Percentiles rank a stretch among this genome's conserved stretches.
Conservation (phyloP, 768 basidiomycete genomes). For the Mycena vitilis region DNA sequence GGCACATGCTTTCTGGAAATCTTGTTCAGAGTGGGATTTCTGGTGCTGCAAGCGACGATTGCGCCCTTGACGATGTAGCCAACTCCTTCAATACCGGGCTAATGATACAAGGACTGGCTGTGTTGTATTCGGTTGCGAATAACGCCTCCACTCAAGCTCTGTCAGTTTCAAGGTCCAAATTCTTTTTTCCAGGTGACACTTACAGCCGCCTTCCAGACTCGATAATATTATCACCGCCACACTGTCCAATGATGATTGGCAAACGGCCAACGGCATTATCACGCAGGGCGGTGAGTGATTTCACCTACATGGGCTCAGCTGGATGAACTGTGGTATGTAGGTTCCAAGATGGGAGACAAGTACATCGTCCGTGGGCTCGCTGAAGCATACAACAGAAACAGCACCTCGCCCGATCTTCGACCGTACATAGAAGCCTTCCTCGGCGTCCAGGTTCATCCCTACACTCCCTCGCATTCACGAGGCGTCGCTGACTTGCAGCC, state of each 20-base stretch:
- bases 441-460: slow-evolving; percentile 9
- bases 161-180: not conserved
- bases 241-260: slow-evolving; percentile 8
- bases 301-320: not conserved
- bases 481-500: too few relatives aligned
- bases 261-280: slow-evolving; percentile 10
- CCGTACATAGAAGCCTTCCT: not conserved
- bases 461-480: too few relatives aligned
- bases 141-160: slow-evolving; percentile 7
- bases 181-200: not conserved
- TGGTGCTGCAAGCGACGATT: not conserved
- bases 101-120: slow-evolving; percentile 22
- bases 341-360: slow-evolving; percentile 1
- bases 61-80: not conserved
- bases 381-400: slow-evolving; percentile 1
- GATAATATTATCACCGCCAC: slow-evolving; percentile 9
- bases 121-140: slow-evolving; percentile 13
- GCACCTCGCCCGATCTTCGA: not conserved
- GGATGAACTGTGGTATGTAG: not conserved
- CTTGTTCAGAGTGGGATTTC: slow-evolving; percentile 10
- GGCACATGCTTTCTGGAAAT: slow-evolving; percentile 7
- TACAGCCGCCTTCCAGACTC: not conserved
- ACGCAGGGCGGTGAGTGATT: slow-evolving; percentile 4
- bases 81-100: slow-evolving; percentile 16
- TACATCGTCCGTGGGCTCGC: slow-evolving; percentile 14